Conservation (phyloP, 306 rosid genomes). For the Lathyrus aphaca region DNA sequence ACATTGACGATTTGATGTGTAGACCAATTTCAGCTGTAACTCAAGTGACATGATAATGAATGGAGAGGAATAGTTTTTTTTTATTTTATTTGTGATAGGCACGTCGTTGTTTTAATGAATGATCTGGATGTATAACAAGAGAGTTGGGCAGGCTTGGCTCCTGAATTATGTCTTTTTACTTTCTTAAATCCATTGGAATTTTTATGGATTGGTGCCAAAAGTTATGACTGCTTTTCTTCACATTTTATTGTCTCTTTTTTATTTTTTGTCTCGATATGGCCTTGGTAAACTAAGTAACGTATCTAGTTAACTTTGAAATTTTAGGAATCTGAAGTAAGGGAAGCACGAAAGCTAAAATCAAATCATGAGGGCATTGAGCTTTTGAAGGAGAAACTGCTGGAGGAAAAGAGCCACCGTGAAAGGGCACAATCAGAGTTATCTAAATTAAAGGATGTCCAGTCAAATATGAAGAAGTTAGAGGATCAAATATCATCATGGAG, state of each 20-base stretch:
- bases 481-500: conserved; percentile 81
- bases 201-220: conserved; percentile 23
- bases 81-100: neutral
- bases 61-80: conserved; percentile 11
- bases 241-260: conserved; percentile 12
- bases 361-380: conserved; percentile 72
- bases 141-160: conserved; percentile 12
- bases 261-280: neutral
- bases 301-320: conserved; percentile 42
- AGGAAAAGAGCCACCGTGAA: conserved; percentile 74
- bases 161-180: conserved; percentile 6
- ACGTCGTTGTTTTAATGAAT: conserved; percentile 27
- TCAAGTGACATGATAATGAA: conserved; percentile 12
- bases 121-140: conserved; percentile 1
- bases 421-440: conserved; percentile 76
- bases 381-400: conserved; percentile 80
- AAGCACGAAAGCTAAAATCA: conserved; percentile 83
- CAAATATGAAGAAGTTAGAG: conserved; percentile 65
- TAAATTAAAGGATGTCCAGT: conserved; percentile 72
- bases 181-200: neutral
- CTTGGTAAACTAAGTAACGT: conserved; percentile 21
- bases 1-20: conserved; percentile 25
- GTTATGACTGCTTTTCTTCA: conserved; percentile 8
- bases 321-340: conserved; percentile 94
- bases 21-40: conserved; percentile 23